These are phyloP conservation scores for Megacollybia marginata DNA, from an alignment of 768 basidiomycete genomes.

Conservation along the genomic window DNA sequence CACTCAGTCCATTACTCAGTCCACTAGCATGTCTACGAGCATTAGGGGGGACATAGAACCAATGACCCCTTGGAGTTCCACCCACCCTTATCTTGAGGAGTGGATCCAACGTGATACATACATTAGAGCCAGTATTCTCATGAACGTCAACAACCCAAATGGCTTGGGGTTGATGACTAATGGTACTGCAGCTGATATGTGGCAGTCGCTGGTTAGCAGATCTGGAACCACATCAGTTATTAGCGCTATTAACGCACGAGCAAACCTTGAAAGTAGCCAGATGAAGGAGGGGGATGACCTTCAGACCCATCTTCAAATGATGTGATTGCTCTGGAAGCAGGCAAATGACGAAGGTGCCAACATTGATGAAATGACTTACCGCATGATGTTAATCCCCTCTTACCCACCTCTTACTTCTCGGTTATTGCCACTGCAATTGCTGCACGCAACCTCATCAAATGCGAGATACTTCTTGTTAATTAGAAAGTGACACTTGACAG, in stretches of 20 bases:
- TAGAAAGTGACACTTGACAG: too few species aligned
- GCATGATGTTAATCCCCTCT: too few species aligned
- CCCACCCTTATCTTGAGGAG: neutral
- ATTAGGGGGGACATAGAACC: too few species aligned
- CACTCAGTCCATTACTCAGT: neutral
- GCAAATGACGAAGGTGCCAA: neutral
- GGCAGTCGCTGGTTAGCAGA: neutral
- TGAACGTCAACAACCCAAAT: neutral
- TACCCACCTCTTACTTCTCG: too few species aligned
- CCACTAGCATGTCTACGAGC: too few species aligned
- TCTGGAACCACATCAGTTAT: neutral
- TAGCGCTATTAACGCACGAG: neutral
- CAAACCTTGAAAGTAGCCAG: neutral
- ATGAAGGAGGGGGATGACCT: neutral
- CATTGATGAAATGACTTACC: too few species aligned
- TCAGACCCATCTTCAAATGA: neutral
- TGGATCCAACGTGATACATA: neutral
- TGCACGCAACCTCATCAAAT: too few species aligned
- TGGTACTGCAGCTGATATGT: neutral
- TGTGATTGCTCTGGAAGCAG: neutral
- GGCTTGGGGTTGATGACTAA: neutral
- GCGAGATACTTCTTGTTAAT: too few species aligned
- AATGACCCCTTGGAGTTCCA: neutral
- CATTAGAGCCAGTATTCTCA: neutral
- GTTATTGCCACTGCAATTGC: too few species aligned